These are phyloP conservation scores for Amanita pseudoporphyria DNA, from an alignment of 768 basidiomycete species.

Conservation along the genomic window DNA sequence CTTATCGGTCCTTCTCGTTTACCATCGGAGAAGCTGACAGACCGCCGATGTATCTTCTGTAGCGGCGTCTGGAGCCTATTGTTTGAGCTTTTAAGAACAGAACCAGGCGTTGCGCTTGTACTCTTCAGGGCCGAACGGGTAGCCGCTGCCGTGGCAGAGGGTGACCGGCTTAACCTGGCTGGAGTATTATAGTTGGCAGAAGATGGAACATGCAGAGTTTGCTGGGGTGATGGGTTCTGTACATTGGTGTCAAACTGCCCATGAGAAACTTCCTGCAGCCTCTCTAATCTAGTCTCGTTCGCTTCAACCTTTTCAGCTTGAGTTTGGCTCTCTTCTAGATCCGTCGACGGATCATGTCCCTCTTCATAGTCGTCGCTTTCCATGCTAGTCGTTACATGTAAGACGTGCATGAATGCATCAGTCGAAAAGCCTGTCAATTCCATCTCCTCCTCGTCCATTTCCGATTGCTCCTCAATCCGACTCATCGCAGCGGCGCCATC, in stretches of 20 bases:
- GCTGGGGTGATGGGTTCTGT: slow-evolving; percentile 1
- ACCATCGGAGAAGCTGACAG: slow-evolving; percentile 97
- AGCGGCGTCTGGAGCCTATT: slow-evolving; percentile 47
- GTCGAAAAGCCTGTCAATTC: slow-evolving; percentile 67
- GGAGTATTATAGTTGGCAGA: not conserved
- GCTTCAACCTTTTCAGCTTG: not conserved
- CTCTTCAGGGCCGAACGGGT: slow-evolving; percentile 37
- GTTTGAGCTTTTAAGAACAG: slow-evolving; percentile 46
- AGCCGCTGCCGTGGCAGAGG: slow-evolving; percentile 22
- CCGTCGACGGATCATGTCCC: slow-evolving; percentile 20
- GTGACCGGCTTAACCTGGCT: slow-evolving; percentile 5
- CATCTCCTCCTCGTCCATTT: slow-evolving; percentile 52
- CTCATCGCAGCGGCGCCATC: slow-evolving; percentile 26
- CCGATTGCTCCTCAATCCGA: slow-evolving; percentile 38
- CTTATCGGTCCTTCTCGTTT: slow-evolving; percentile 82
- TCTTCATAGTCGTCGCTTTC: slow-evolving; percentile 25
- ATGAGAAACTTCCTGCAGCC: not conserved
- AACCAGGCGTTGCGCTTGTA: slow-evolving; percentile 40
- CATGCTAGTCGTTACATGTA: slow-evolving; percentile 39
- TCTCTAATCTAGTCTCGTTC: not conserved
- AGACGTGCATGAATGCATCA: slow-evolving; percentile 48
- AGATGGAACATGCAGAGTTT: slow-evolving; percentile 4
- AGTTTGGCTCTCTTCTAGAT: not conserved
- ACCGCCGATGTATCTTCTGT: slow-evolving; percentile 51
- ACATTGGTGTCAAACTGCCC: not conserved